Base-by-base conservation (phyloP, 176 grass and related monocot species). In the Oryza officinalis region DNA sequence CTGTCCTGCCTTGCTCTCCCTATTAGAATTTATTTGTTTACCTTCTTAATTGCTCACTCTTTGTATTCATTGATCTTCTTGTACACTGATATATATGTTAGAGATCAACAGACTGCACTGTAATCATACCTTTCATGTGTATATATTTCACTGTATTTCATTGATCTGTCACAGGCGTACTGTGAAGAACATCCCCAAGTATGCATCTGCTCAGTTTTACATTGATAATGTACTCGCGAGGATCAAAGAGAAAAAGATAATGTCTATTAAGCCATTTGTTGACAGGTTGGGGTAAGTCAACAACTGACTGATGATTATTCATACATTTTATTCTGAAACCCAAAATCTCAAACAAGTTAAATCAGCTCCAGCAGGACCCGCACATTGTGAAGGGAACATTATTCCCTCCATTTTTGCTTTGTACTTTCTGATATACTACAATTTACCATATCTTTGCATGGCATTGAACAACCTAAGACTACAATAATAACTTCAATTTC, bases 241-340 rank as follows among this genome's bases (percentile, higher is more conserved):
- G 82, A 92, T 94, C 61, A 92, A 88, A 90, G 92, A 94, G 67
- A 94, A 94, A 86, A 94, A 67, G 74, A 94, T 94, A 90, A 94
- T 94, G 90, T 88, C 92, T 67, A 84, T 94, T 71, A 94, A 94
- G 75, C 90, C 92, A 84, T 94, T 94, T 80, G 92, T 94, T 13
- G 92, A 94, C 91, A 90, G 92, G 71, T 82, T 94, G 81, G 92
- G 90, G 92, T 94, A 94, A 76, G 84, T 90, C 27, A 70, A 75
- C 25, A 33, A 63, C 20, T 20, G 13, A 69, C 13, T 12, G 45
- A 27, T 12, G 40, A 50, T 32, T 27, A 20, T 85, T 13, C 4
- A 27, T 23, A 28, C 9, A 50, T 75, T 74, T 46, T 65, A n/a
- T 72, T 65, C 41, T 52, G 38, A 66, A 35, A 37, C 35, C 31